Base-by-base conservation (phyloP, 139 green algal genomes). In the Closterium sp. region DNA sequence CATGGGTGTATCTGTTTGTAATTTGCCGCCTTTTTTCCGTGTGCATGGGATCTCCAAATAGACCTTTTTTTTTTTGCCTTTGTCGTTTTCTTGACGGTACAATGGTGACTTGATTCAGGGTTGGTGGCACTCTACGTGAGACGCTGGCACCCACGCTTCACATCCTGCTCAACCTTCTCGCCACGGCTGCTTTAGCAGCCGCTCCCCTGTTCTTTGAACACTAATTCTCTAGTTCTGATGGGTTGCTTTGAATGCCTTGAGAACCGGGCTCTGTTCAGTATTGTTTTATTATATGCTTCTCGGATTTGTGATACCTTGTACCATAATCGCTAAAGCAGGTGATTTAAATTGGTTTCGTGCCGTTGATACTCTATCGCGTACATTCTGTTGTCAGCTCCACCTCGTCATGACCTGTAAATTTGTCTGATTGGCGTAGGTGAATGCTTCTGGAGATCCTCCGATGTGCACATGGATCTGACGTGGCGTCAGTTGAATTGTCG, bases 121-220 rank as follows among this genome's bases (percentile, higher is more conserved):
- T 94, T 50, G 91, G 91, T 13, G 91, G 94, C 17, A 91, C 91
- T 31, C 94, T 92, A 17, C 93, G 94, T 92, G 96, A 97, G 91
- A 97, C 96, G 2, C 91, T 93, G 10, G 96, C 96, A 1, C 96
- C 96, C 9, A 95, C 93, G 7, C 88, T 97, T 24, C 95, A 97
- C 87, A 94, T 97, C 1, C 92, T 97, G 0, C 97, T 97, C 62
- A 97, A 97, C 91, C 95, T 97, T 93, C 93, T 97, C 19, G 92
- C 96, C 24, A 96, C 96, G 5, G 96, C 97, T 91, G 96, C 94
- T 5, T 95, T 97, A 4, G 96, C 97, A 4, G 95, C 95, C 87
- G 93, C 93, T 89, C 95, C 95, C 10, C 91, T 96, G 30, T 96
- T 96, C 19, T 79, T 79, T 24, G 62, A 79, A 79, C 62, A 79